Base-by-base conservation (phyloP, 1,284 basidiomycete genomes). In the Pterulicium gracile region DNA sequence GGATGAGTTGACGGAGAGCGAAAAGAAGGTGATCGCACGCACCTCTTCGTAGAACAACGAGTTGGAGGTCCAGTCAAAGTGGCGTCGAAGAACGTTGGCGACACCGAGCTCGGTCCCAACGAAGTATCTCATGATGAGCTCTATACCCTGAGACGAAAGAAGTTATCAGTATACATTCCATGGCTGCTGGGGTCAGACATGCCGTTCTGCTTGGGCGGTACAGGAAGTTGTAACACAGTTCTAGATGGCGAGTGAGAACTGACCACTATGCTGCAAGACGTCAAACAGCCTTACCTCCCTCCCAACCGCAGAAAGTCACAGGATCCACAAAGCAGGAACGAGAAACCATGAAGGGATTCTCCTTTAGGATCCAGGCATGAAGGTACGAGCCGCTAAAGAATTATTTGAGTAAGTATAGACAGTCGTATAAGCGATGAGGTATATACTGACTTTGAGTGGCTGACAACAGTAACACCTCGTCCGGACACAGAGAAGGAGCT, bases 311-410 rank as follows among this genome's bases (percentile, higher is more conserved):
- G 63, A 95, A 93, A 0, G 79, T 79, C 23, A 88, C 84, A 3
- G 92, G 90, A 58, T 96, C 92, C 23, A 92, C 81, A 57, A 95
- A 92, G 56, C 87, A 89, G 12, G 81, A 90, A 2, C 89, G 75
- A 2, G 67, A 65, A 40, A 84, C 65, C 54, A 94, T 69, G 35
- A 75, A 64, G 1, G 89, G 82, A 48, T 79, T 69, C 20, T 75
- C 74, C 63, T 94, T 94, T 43, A 95, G 67, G 58, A 94, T 71
- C 88, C 88, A 91, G 7, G 83, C 81, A 57, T 91, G 88, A 0
- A 71, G 64, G 57, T 87, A 88, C 3, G 81, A 79, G 2, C 85
- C 83, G 54, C 81, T 84, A 51, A n/a, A n/a, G n/a, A n/a, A n/a
- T n/a, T n/a, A n/a, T n/a, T n/a, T n/a, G n/a, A 23, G 35, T 43